Evolutionary conservation across 169 alveolate species (phyloP).

Genomic region (Eimeria acervulina): DNA sequence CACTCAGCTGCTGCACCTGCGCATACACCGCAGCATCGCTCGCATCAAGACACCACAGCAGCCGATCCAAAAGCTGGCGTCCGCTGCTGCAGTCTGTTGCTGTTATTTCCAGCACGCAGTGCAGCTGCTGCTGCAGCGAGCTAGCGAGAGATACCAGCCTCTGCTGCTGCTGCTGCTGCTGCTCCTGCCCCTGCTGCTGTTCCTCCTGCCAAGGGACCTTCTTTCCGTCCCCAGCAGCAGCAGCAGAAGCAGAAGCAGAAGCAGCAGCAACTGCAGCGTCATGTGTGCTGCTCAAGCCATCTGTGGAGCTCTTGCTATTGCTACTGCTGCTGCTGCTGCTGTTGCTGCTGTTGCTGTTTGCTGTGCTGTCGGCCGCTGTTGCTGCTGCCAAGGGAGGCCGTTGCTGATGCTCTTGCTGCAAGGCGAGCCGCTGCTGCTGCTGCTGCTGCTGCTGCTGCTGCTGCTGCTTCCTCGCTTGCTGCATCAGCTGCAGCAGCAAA

Average conservation of each 20-base stretch:
- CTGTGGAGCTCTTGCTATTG: neutral
- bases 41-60: conserved; percentile 26
- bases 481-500: conserved; percentile 53
- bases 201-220: neutral
- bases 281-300: neutral
- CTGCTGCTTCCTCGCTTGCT: conserved; percentile 16
- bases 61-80: neutral
- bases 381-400: neutral
- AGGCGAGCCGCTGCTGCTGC: neutral
- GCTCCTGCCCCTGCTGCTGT: conserved; percentile 24
- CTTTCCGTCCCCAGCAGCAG: neutral
- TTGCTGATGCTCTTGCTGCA: neutral
- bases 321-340: neutral
- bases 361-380: neutral
- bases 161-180: conserved; percentile 35
- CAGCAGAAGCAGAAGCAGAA: conserved; percentile 8
- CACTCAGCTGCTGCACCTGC: conserved; percentile 40
- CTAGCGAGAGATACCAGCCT: neutral
- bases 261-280: neutral
- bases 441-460: neutral
- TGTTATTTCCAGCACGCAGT: neutral
- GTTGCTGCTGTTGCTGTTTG: neutral
- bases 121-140: conserved; percentile 36
- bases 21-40: conserved; percentile 42
- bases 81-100: conserved; percentile 54